These are phyloP conservation scores for Chrysanthemum seticuspe DNA, from an alignment of 129 eudicot species.

Conservation along the genomic window DNA sequence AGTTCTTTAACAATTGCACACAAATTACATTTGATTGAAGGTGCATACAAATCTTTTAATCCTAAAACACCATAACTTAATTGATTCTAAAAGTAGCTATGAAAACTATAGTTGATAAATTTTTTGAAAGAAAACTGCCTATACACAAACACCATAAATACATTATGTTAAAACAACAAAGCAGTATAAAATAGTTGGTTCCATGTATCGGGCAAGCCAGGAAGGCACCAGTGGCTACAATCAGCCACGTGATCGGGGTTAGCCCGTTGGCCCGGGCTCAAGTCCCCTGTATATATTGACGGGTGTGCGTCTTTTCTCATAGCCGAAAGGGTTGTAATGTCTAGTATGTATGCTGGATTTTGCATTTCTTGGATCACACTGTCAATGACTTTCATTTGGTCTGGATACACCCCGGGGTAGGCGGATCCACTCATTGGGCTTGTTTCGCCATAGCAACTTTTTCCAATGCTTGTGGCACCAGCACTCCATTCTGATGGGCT, in stretches of 20 bases:
- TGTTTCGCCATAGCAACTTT: constrained; percentile 86
- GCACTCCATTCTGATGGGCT: constrained; percentile 82
- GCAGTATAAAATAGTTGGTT: constrained; percentile 85
- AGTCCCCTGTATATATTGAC: constrained; percentile 80
- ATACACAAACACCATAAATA: constrained; percentile 29
- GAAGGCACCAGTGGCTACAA: constrained; percentile 99
- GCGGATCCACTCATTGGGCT: constrained; percentile 55
- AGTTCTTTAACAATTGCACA: constrained; percentile 17
- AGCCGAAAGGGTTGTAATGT: constrained; percentile 72
- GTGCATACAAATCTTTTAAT: constrained; percentile 2
- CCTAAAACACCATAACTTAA: constrained; percentile 18
- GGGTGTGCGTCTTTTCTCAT: constrained; percentile 98
- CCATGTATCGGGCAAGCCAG: constrained; percentile 99
- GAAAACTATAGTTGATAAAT: constrained; percentile 17
- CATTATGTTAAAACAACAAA: constrained; percentile 45
- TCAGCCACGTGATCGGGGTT: constrained; percentile 86
- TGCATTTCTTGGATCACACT: constrained; percentile 60
- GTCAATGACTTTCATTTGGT: constrained; percentile 68
- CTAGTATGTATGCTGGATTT: constrained; percentile 62
- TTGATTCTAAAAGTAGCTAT: not conserved
- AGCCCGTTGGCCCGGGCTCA: constrained; percentile 73
- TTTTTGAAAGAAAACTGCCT: constrained; percentile 7
- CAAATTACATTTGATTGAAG: constrained; percentile 27
- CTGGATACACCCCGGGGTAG: constrained; percentile 53
- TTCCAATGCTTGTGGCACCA: constrained; percentile 38